Base-by-base conservation (phyloP, 2,329 filamentous ascomycete genomes). In the Aspergillus proliferans region DNA sequence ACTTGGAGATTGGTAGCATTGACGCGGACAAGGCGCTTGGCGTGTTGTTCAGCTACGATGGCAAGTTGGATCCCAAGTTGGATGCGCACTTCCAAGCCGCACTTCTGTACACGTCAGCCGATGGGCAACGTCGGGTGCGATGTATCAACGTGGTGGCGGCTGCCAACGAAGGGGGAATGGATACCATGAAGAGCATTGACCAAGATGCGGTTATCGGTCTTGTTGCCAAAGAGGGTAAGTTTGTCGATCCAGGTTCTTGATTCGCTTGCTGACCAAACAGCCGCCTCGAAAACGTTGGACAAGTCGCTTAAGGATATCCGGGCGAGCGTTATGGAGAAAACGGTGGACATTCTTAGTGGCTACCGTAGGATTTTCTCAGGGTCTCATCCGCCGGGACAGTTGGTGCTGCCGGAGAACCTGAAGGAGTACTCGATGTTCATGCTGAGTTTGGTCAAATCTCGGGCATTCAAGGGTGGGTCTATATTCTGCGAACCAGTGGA, bases 341-440 rank as follows among this genome's bases (percentile, higher is more conserved):
- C 88, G 0, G 89, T 96, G 49, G 92, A 97, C 63, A 87, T 97
- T 47, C 81, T 97, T 50, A 87, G 91, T 24, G 86, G 85, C 48
- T 97, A 98, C 70, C 84, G 93, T 57, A 97, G 95, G 73, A 86
- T 95, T 70, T 93, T 93, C 60, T 87, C 89, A 2, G 87, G 87
- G 49, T 81, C 84, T 2, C 88, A 95, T 62, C 92, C 93, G 7
- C 88, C 91, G 1, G 88, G 90, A 4, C 91, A 98, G 69, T 81
- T 98, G 26, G 90, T 98, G 26, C 83, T 98, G 71, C 93, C 93
- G 0, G 93, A 98, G 71, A 88, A 92, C 57, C 80, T 98, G 26
- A 97, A 97, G 67, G 93, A 98, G 66, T 91, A 95, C 61, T 84
- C 87, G 62, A 97, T 98, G 90, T 97, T 93, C 69, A 88, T 94